Evolutionary conservation across 352 stramenopile species (phyloP).

Genomic region (Globisporangium heterothallicum): DNA sequence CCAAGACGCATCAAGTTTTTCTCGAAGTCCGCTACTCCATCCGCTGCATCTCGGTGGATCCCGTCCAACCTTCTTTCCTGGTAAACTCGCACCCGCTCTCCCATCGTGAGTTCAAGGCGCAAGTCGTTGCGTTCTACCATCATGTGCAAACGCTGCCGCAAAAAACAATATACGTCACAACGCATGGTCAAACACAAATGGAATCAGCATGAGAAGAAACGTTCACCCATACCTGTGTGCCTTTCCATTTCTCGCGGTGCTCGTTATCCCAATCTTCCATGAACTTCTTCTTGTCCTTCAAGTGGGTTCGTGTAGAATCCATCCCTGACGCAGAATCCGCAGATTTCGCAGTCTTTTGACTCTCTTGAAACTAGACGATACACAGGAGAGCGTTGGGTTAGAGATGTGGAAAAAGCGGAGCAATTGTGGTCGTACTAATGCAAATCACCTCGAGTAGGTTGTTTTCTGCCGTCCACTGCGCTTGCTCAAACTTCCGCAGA

Average conservation of each 20-base stretch:
- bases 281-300: conserved; percentile 56
- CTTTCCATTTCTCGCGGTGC: conserved; percentile 43
- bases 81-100: conserved; percentile 35
- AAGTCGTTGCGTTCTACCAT: conserved; percentile 45
- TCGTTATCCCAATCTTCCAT: conserved; percentile 58
- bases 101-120: conserved; percentile 51
- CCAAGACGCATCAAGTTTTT: conserved; percentile 61
- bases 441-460: conserved; percentile 26
- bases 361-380: conserved; percentile 26
- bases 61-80: conserved; percentile 17
- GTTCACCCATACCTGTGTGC: conserved; percentile 36
- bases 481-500: conserved; percentile 53
- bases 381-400: neutral
- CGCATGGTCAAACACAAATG: neutral
- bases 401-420: neutral
- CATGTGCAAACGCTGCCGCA: conserved; percentile 22
- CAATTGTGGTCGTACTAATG: neutral
- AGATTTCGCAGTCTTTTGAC: conserved; percentile 19
- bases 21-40: conserved; percentile 52
- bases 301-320: conserved; percentile 29
- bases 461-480: conserved; percentile 54
- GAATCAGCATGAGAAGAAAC: neutral
- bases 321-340: conserved; percentile 18
- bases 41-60: conserved; percentile 32
- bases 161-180: neutral